A percentile compares a stretch with the other conserved stretches of the same genome.
Conservation (phyloP, 2,329 filamentous ascomycete species). For the Dothideomycetes sp. region DNA sequence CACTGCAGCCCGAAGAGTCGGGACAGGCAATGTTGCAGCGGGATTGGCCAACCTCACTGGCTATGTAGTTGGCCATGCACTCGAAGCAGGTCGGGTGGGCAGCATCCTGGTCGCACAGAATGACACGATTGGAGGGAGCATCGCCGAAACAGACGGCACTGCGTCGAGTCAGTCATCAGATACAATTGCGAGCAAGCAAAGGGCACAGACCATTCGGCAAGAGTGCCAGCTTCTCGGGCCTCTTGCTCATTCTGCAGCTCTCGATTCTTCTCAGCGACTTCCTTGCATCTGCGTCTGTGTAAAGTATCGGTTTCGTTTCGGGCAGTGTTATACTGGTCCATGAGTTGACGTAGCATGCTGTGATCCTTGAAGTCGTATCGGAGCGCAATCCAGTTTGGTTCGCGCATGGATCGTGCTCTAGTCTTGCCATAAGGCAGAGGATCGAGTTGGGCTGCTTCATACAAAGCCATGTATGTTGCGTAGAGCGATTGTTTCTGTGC, state of each 20-base stretch:
- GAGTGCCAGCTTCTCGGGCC: slow-evolving; percentile 35
- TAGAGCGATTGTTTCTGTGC: slow-evolving; percentile 27
- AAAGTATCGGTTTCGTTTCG: slow-evolving; percentile 19
- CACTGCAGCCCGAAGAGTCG: slow-evolving; percentile 57
- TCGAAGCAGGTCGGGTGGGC: slow-evolving; percentile 60
- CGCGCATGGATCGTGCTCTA: background rate
- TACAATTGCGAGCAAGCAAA: background rate
- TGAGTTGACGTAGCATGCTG: slow-evolving; percentile 15
- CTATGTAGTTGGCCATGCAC: slow-evolving; percentile 58
- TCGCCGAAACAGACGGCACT: slow-evolving; percentile 57
- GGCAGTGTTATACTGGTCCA: slow-evolving; percentile 28
- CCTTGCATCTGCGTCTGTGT: slow-evolving; percentile 17
- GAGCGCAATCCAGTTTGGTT: slow-evolving; percentile 2
- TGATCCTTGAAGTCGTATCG: background rate
- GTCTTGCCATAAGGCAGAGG: slow-evolving; percentile 7
- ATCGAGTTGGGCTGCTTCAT: slow-evolving; percentile 10
- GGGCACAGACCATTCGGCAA: slow-evolving; percentile 48
- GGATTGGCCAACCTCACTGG: slow-evolving; percentile 58
- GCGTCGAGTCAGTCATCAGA: background rate
- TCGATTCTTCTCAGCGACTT: slow-evolving; percentile 17
- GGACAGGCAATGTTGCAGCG: slow-evolving; percentile 63
- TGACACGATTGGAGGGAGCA: slow-evolving; percentile 55
- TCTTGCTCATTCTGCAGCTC: slow-evolving; percentile 30
- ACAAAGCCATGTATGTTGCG: slow-evolving; percentile 30
- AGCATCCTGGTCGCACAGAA: slow-evolving; percentile 52